Evolutionary conservation across 2,329 filamentous ascomycete genomes (phyloP), one percentile per base, ranked within the genome.

Genomic region (Pseudocercospora fuligena): DNA sequence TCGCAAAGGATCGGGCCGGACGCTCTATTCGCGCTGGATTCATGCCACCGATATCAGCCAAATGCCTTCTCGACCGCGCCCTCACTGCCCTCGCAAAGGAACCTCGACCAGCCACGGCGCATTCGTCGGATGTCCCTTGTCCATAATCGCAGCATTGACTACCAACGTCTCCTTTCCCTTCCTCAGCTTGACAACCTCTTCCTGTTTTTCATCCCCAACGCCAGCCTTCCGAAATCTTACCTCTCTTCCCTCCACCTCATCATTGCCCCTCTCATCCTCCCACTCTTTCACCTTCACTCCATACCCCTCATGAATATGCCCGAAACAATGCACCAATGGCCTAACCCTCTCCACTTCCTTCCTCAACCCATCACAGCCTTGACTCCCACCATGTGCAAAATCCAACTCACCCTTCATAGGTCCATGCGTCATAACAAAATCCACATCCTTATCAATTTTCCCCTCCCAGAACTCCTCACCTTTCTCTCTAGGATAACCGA

Each of bases 311-410:
- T 88, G 86, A 40, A 88, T 88, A 76, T 89, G 87, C 0, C 87
- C 87, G 72, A 88, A 89, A 66, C 85, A 85, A 73, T 89, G 85
- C 16, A 89, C 60, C 2, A 78, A 75, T 0, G 87, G 87, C 59
- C 77, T 79, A 16, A 81, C 83, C 12, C 85, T 78, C 57, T 77
- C 72, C 1, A 84, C 78, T 0, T 86, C 87, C 1, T 78, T 77
- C 0, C 84, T 77, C 2, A 89, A 77, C 70, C 84, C 81, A 56
- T 81, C 77, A 73, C 88, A 89, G 0, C 88, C 88, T 19, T 56
- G 5, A 43, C 49, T 23, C 31, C 65, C 33, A 11, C 46, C 14
- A 31, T 59, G 46, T 12, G 33, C 40, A 27, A 57, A 29, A 57
- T 75, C 74, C 7, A 78, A 61, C 11, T 74, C 69, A 3, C 65